phyloP scores from a whole-genome alignment of 805 yeast species.

The Wickerhamiella alocasiicola region DNA sequence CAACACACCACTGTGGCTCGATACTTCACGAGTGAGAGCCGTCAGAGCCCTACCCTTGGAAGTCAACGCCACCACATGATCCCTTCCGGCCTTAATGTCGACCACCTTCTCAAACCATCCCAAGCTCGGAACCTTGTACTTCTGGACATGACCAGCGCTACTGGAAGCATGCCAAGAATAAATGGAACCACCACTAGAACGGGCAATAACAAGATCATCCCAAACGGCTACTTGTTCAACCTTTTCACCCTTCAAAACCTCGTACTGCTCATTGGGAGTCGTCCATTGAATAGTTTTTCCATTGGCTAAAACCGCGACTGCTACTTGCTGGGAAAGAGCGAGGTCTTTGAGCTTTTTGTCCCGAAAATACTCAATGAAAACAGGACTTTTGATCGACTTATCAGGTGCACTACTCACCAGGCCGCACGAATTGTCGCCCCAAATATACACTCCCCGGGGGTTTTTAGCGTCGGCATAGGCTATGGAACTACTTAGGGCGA shows the following conservation, averaged over 20 bases:
- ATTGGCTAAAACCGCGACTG: slow-evolving; percentile 45
- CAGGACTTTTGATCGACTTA: slow-evolving; percentile 39
- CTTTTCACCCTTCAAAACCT: slow-evolving; percentile 37
- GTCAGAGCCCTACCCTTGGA: slow-evolving; percentile 49
- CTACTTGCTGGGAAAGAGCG: slow-evolving; percentile 34
- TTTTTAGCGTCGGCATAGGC: slow-evolving; percentile 14
- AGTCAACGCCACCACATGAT: slow-evolving; percentile 57
- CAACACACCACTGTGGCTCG: slow-evolving; percentile 56
- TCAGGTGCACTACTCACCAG: slow-evolving; percentile 26
- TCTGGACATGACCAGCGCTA: slow-evolving; percentile 13
- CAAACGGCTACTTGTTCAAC: slow-evolving; percentile 26
- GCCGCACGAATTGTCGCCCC: slow-evolving; percentile 43
- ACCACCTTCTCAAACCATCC: slow-evolving; percentile 39
- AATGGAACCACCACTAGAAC: slow-evolving; percentile 32
- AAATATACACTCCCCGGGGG: slow-evolving; percentile 40
- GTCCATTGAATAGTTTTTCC: slow-evolving; percentile 69
- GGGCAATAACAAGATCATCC: slow-evolving; percentile 31
- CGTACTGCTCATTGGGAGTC: slow-evolving; percentile 25
- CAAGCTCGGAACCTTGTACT: slow-evolving; percentile 16
- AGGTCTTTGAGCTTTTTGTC: slow-evolving; percentile 46
- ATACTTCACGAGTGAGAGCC: slow-evolving; percentile 35
- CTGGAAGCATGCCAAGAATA: slow-evolving; percentile 18
- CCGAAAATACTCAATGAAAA: slow-evolving; percentile 53
- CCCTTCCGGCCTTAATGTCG: slow-evolving; percentile 46
- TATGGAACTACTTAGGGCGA: slow-evolving; percentile 4